Evolutionary conservation across 495 filamentous ascomycete genomes (phyloP), one percentile per base, ranked within the genome.

Genomic region (Hypoxylon trugodes): DNA sequence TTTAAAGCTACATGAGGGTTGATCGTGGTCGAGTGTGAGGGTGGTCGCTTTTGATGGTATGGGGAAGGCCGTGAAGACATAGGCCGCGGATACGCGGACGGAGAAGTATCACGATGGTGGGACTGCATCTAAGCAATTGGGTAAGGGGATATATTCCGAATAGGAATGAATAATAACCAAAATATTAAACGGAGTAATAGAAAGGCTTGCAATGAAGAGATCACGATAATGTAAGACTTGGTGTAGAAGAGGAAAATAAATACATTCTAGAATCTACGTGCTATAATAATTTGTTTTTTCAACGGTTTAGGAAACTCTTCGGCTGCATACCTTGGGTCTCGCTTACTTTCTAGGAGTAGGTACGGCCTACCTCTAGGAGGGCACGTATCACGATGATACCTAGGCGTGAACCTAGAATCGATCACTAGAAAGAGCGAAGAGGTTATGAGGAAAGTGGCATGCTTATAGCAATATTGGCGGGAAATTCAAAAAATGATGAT

Each of bases 11-110:
- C 19, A 15, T 59, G 52, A 60, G 60, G 66, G 56, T 59, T 66
- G 40, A 33, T 47, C 62, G 69, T 57, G 26, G 48, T 59, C 13
- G 70, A 61, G 18, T 64, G 37, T 13, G 70, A 69, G 28, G 65
- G 43, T 30, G 36, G 53, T 12, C 38, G 65, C 28, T 46, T 65
- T 50, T 56, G 68, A 67, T 51, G 59, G 41, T 61, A 48, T 12
- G 51, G 47, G 3, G 51, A 55, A 15, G 49, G 60, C 9, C 52
- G 43, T 12, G 55, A 65, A 37, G 54, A 55, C 18, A 38, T 35
- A 2, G 68, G 37, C 54, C 22, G 54, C 16, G 12, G 24, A 24
- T 52, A 21, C 42, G 19, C 54, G 38, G 6, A 8, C 25, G 65
- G 26, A 32, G 48, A 46, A 41, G 9, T 58, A 59, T 62, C 40